Percentiles rank a stretch among this genome's conserved stretches.
Conservation (phyloP, 2,329 filamentous ascomycete genomes). For the Huntiella savannae region DNA sequence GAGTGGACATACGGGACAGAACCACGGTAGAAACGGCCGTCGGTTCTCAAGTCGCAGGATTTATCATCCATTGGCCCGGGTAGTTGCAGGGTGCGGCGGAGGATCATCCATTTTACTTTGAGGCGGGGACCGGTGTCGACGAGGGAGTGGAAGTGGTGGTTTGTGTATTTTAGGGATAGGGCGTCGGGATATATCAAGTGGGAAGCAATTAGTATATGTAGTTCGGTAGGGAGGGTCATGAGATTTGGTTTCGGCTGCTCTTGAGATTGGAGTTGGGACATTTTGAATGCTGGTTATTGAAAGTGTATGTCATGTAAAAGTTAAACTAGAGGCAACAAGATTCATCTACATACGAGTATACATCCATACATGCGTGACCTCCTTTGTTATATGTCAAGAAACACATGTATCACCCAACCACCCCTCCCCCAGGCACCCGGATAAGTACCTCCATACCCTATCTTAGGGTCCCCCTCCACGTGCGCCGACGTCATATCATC, state of each 20-base stretch:
- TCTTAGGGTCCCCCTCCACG: too few species aligned
- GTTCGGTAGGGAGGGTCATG: constrained; percentile 40
- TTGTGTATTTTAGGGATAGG: constrained; percentile 49
- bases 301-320: too few species aligned
- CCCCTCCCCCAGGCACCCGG: too few species aligned
- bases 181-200: constrained; percentile 52
- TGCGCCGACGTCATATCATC: too few species aligned
- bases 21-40: constrained; percentile 39
- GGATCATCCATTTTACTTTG: constrained; percentile 51
- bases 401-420: too few species aligned
- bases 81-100: constrained; percentile 41
- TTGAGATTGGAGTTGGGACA: neutral
- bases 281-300: too few species aligned
- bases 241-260: constrained; percentile 15
- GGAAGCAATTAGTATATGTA: constrained; percentile 43
- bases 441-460: too few species aligned
- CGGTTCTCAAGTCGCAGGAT: constrained; percentile 36
- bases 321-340: too few species aligned
- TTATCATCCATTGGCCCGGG: constrained; percentile 41
- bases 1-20: constrained; percentile 30
- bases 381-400: too few species aligned
- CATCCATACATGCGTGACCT: too few species aligned
- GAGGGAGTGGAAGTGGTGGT: constrained; percentile 40
- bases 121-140: constrained; percentile 46
- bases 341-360: too few species aligned